Percentiles rank a stretch among this genome's conserved stretches.
phyloP scores from a whole-genome alignment of 192 early-diverging fungal genomes.

The Dimargaris verticillata region DNA sequence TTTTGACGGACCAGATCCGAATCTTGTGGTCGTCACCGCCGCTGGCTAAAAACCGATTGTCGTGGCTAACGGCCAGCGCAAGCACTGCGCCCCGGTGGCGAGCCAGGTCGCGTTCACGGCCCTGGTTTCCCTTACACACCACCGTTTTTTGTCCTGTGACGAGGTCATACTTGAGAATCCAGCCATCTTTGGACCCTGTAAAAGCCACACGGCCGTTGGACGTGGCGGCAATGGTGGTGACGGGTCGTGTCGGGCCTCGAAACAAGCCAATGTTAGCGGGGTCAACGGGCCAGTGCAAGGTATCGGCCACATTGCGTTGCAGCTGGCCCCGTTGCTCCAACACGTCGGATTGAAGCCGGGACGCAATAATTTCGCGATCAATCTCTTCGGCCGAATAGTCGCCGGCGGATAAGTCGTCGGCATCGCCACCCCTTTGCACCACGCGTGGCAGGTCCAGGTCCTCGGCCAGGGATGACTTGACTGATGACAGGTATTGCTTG shows the following conservation, averaged over 20 bases:
- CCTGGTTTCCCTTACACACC: conserved; percentile 37
- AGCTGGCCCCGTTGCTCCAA: conserved; percentile 34
- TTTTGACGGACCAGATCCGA: conserved; percentile 75
- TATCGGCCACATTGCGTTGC: conserved; percentile 39
- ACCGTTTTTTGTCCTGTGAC: background rate
- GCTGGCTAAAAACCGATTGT: conserved; percentile 55
- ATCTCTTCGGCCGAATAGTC: conserved; percentile 85
- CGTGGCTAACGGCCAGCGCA: conserved; percentile 49
- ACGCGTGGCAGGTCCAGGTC: background rate
- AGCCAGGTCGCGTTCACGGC: background rate
- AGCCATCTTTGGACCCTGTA: conserved; percentile 82
- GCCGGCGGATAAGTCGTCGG: conserved; percentile 25
- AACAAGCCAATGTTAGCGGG: background rate
- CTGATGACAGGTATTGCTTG: conserved; percentile 74
- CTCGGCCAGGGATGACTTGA: conserved; percentile 28
- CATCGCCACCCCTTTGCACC: conserved; percentile 12
- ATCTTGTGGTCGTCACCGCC: conserved; percentile 84
- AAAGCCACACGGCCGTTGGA: conserved; percentile 52
- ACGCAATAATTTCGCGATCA: conserved; percentile 83
- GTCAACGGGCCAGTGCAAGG: conserved; percentile 11
- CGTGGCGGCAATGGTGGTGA: conserved; percentile 64
- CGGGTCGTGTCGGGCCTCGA: conserved; percentile 49
- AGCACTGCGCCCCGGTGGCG: conserved; percentile 65
- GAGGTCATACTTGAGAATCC: conserved; percentile 67
- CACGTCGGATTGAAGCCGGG: conserved; percentile 66